phyloP scores from a whole-genome alignment of 805 yeast genomes.

The Ogataea pilisensis region DNA sequence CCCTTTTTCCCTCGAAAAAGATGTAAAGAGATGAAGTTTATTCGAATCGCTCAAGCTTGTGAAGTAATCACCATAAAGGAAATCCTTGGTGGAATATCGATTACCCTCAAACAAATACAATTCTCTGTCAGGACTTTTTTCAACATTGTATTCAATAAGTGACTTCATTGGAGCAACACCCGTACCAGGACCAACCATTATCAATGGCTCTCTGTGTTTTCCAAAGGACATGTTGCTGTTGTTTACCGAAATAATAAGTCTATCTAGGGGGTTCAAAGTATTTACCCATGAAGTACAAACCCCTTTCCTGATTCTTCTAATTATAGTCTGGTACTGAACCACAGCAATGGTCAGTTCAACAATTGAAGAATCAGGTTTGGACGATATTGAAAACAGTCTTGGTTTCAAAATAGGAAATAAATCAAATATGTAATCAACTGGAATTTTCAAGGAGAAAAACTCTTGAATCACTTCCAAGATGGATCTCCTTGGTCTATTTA shows the following conservation, averaged over 20 bases:
- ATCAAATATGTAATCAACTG: constrained; percentile 72
- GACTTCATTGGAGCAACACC: constrained; percentile 93
- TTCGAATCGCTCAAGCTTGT: constrained; percentile 29
- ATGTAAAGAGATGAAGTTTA: constrained; percentile 38
- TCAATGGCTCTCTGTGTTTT: constrained; percentile 38
- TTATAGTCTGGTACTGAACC: constrained; percentile 80
- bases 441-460: constrained; percentile 71
- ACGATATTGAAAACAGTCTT: constrained; percentile 81
- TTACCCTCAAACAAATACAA: constrained; percentile 72
- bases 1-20: constrained; percentile 47
- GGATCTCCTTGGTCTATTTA: constrained; percentile 89
- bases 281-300: constrained; percentile 77
- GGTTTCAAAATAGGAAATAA: constrained; percentile 77
- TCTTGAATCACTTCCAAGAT: constrained; percentile 80
- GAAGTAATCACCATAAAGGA: constrained; percentile 58
- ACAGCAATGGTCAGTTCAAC: constrained; percentile 77
- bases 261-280: constrained; percentile 42
- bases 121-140: constrained; percentile 21
- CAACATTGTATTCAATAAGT: constrained; percentile 43
- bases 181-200: constrained; percentile 90
- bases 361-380: constrained; percentile 37
- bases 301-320: constrained; percentile 73
- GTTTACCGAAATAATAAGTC: constrained; percentile 49
- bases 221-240: constrained; percentile 39
- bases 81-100: constrained; percentile 63